Evolutionary conservation across 306 rosid species (phyloP), one percentile per base, ranked within the genome.

Genomic region (Cotoneaster glaucophyllus): DNA sequence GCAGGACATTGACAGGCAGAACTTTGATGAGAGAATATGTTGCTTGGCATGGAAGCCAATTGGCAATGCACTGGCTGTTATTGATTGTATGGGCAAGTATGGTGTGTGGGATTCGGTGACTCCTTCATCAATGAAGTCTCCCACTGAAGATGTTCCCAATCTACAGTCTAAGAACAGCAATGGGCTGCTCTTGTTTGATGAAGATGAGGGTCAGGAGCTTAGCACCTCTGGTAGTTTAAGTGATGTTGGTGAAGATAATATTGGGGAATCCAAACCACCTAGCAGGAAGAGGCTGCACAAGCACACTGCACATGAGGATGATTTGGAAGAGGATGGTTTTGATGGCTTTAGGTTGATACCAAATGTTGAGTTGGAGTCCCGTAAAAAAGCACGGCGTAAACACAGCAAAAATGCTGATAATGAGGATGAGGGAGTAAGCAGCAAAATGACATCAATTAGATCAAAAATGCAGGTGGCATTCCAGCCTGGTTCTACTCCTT

Each of bases 81-180:
- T 92, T 75, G 96, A 90, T 89, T 91, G 90, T 79, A 82, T 77
- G 89, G 98, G 99, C 17, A 92, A 87, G 87, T 92, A 86, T 78
- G 97, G 99, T 63, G 83, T 92, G 50, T 95, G 97, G 99, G 99
- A 95, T 8, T 85, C 96, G 43, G 91, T 89, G 79, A 83, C 90
- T 75, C 99, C 99, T 78, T 87, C 93, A 32, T 90, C 97, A 45
- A 90, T 95, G 97, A 95, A 90, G 83, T 87, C 98, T 61, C 97
- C 99, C 34, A 86, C 89, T 9, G 99, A 89, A 87, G 99, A 87
- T 81, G 73, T 95, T 70, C 97, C 97, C 19, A 78, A 67, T 77
- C 28, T 69, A 75, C 83, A 85, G 50, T 71, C 80, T 13, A 95
- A 81, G 81, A 88, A 85, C 43, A 82, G 84, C 68, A 89, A 89